Evolutionary conservation across 768 basidiomycete genomes (phyloP).

Genomic region (Antrodiella citrinella): DNA sequence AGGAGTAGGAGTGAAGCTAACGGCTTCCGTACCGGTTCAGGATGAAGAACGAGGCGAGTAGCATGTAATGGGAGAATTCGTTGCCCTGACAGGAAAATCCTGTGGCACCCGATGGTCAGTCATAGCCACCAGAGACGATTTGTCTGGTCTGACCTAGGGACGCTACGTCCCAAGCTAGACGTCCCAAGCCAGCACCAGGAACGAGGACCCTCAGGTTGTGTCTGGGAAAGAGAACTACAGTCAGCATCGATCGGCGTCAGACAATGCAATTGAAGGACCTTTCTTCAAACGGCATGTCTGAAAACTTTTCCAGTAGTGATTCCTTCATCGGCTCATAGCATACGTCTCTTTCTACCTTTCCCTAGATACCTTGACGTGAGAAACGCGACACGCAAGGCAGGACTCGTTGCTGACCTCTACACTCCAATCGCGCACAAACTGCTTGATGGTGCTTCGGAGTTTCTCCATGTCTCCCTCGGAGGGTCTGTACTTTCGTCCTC

Average conservation of each 20-base stretch:
- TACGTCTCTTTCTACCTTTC: constrained; percentile 62
- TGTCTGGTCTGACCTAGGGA: constrained; percentile 47
- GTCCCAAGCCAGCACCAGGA: constrained; percentile 84
- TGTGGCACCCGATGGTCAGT: too few species aligned
- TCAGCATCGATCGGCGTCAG: background rate
- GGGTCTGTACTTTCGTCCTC: constrained; percentile 32
- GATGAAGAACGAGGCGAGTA: constrained; percentile 81
- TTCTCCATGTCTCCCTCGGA: constrained; percentile 85
- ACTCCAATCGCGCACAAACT: constrained; percentile 92
- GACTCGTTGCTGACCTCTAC: constrained; percentile 44
- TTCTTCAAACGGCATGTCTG: constrained; percentile 42
- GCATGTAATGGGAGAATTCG: constrained; percentile 94
- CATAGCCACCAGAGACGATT: background rate
- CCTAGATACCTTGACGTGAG: too few species aligned
- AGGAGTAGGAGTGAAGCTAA: background rate
- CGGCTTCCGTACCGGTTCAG: constrained; percentile 71
- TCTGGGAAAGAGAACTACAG: constrained; percentile 22
- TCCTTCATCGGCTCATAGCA: constrained; percentile 81
- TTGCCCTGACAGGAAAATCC: constrained; percentile 91
- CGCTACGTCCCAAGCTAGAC: constrained; percentile 85
- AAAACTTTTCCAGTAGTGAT: constrained; percentile 59
- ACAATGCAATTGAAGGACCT: too few species aligned
- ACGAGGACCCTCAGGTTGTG: constrained; percentile 65
- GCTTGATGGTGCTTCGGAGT: constrained; percentile 83
- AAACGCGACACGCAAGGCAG: background rate